These are phyloP conservation scores for Hypoxylon sp. DNA, from an alignment of 2,329 filamentous ascomycete species.

Conservation along the genomic window DNA sequence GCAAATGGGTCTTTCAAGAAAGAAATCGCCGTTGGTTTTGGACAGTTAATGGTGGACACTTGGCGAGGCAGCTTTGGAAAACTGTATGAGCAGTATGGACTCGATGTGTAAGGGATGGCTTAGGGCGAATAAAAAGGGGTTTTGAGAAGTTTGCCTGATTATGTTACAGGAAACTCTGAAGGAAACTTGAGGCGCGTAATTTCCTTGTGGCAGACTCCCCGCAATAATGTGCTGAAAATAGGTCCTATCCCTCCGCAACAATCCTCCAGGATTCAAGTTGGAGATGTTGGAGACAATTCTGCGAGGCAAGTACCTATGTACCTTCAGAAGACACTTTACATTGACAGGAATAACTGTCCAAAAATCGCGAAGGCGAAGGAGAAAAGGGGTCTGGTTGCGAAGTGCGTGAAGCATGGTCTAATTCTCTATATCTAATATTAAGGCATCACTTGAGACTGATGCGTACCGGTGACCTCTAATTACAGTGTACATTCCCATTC, in stretches of 20 bases:
- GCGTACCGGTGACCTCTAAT: constrained; percentile 18
- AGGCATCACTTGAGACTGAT: constrained; percentile 23
- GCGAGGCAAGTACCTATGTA: neutral
- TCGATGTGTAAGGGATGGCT: neutral
- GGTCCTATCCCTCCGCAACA: neutral
- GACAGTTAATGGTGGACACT: constrained; percentile 28
- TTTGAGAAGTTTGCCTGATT: too few relatives aligned
- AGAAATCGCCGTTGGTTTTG: constrained; percentile 53
- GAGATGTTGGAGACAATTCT: neutral
- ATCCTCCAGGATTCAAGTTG: neutral
- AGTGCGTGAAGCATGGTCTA: constrained; percentile 10
- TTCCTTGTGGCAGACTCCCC: neutral
- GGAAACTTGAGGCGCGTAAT: neutral
- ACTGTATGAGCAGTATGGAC: constrained; percentile 22
- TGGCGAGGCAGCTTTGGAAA: constrained; percentile 29
- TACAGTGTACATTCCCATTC: constrained; percentile 8
- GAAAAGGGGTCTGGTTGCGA: neutral
- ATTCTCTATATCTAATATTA: constrained; percentile 28
- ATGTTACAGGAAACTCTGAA: too few relatives aligned
- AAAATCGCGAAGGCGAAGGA: neutral
- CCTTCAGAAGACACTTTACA: neutral
- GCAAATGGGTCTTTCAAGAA: constrained; percentile 43
- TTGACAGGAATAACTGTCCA: neutral
- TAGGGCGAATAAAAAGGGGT: neutral
- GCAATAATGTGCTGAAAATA: neutral